phyloP scores from a whole-genome alignment of 345 rosid genomes.

The Isatis tinctoria region DNA sequence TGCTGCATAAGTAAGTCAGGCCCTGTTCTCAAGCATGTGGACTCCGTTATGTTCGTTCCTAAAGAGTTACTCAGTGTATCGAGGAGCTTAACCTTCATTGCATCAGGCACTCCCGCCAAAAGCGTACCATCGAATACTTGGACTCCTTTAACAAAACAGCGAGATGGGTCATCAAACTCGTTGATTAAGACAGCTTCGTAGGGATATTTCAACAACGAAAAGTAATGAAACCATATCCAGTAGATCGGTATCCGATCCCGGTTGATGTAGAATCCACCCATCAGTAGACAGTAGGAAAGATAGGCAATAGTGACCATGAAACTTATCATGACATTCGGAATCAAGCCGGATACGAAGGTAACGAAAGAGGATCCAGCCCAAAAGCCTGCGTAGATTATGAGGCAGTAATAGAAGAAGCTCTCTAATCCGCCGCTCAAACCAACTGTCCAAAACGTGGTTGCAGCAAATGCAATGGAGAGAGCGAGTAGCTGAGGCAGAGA shows the following conservation, averaged over 20 bases:
- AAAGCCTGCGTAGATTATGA: conserved; percentile 43
- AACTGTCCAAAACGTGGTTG: conserved; percentile 48
- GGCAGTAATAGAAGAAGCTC: conserved; percentile 42
- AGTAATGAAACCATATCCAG: conserved; percentile 42
- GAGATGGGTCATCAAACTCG: conserved; percentile 30
- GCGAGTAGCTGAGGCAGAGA: conserved; percentile 40
- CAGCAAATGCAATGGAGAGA: conserved; percentile 43
- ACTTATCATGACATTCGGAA: conserved; percentile 41
- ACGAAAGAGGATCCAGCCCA: conserved; percentile 81
- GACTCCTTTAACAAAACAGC: conserved; percentile 31
- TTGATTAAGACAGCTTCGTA: conserved; percentile 35
- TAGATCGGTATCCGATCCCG: conserved; percentile 34
- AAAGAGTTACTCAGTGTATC: conserved; percentile 27
- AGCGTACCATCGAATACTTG: conserved; percentile 34
- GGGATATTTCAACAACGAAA: conserved; percentile 33
- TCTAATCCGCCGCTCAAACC: conserved; percentile 45
- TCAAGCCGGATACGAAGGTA: conserved; percentile 41
- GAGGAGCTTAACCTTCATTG: conserved; percentile 28
- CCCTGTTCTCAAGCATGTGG: conserved; percentile 37
- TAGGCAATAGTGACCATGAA: conserved; percentile 41
- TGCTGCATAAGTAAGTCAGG: conserved; percentile 31
- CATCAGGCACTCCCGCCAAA: conserved; percentile 17
- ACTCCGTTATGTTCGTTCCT: conserved; percentile 31
- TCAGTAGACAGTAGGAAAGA: conserved; percentile 40
- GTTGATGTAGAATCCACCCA: conserved; percentile 37